phyloP scores from a whole-genome alignment of 108 stramenopile species.

The Stephanodiscus triporus region DNA sequence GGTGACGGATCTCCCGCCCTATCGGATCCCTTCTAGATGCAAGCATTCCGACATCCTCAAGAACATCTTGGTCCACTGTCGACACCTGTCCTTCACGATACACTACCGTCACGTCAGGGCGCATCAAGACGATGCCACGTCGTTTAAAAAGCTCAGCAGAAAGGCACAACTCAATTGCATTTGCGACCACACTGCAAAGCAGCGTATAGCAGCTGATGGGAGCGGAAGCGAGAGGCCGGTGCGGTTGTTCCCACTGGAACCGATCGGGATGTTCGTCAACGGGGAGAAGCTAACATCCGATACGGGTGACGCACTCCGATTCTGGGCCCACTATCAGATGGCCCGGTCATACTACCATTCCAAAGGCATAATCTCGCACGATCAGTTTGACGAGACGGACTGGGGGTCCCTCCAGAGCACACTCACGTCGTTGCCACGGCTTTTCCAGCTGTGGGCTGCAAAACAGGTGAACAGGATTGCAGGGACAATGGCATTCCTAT shows the following conservation, averaged over 20 bases:
- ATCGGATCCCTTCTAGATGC: conserved; percentile 15
- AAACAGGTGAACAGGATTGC: background rate
- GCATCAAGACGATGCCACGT: background rate
- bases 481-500: background rate
- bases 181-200: conserved; percentile 2
- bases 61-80: conserved; percentile 23
- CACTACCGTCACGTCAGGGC: conserved; percentile 5
- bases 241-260: background rate
- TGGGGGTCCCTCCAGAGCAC: background rate
- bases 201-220: background rate
- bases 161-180: conserved; percentile 12
- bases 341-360: background rate
- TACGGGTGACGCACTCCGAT: background rate
- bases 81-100: conserved; percentile 4
- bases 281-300: background rate
- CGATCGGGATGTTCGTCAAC: background rate
- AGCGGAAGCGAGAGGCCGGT: too few relatives aligned
- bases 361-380: background rate
- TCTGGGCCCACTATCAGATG: background rate
- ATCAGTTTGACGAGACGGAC: background rate
- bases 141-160: background rate
- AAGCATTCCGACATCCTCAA: conserved; percentile 21
- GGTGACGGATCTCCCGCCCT: background rate
- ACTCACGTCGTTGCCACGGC: background rate
- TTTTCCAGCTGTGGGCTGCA: background rate